Evolutionary conservation across 106 monocot genomes (phyloP), one percentile per base, ranked within the genome.

Genomic region (Acanthochlamys bracteata): DNA sequence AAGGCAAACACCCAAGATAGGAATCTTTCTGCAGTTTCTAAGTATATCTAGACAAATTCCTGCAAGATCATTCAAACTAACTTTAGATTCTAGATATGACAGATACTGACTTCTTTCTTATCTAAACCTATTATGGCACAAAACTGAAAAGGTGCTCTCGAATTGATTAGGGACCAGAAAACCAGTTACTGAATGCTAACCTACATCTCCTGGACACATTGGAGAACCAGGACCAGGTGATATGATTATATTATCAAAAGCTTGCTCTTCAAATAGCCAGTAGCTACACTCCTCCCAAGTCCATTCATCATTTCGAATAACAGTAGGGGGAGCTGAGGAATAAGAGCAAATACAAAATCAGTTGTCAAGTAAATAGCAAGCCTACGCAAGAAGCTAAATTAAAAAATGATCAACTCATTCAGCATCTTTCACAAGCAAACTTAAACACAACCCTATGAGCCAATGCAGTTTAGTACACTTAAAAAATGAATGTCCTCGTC

Each of bases 221-320:
- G 98, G 98, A 59, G 98, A 83, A 61, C 98, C 98, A 25, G 98
- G 92, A 20, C 98, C 98, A 27, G 92, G 98, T 16, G 98, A 98
- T 64, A 98, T 98, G 71, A 98, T 88, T 57, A 98, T 89, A 65
- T 98, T 98, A 72, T 98, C 92, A 71, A 98, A 92, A 63, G 79
- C 76, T 59, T 70, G 76, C 41, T 83, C 83, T 45, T 77, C 76
- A 51, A 81, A 89, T 60, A 92, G 41, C 7, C 66, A 72, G 42
- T 75, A 53, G 21, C 49, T 60, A 54, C 77, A 43, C 53, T 75
- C 63, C 13, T 89, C 84, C 84, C 82, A 85, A n/a, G 98, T 81
- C 98, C 88, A 92, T 73, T 98, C 98, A 55, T 98, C 98, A 74
- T 98, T 98, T 61, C 54, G 79, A 61, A 92, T 69, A 43, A 98